Percentiles rank a stretch among this genome's conserved stretches.
These are phyloP conservation scores for Fragaria iinumae DNA, from an alignment of 306 rosid genomes.

Conservation along the genomic window DNA sequence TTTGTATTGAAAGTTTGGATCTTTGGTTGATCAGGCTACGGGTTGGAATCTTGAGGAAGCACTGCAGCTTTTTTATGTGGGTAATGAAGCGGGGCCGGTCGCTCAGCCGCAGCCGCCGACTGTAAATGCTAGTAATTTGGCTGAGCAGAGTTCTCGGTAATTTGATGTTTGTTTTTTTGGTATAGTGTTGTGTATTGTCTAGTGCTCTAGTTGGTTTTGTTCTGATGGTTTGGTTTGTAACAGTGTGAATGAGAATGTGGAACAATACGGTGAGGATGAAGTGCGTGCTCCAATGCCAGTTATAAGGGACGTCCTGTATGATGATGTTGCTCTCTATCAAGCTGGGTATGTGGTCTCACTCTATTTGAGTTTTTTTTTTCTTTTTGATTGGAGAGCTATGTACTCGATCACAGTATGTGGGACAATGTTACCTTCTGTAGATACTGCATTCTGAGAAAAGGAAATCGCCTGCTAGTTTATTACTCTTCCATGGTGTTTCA, in stretches of 20 bases:
- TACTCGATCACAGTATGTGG: neutral
- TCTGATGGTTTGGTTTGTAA: conserved; percentile 12
- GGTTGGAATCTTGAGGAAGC: conserved; percentile 97
- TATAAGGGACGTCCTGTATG: conserved; percentile 89
- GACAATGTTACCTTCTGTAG: neutral
- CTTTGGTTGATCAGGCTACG: conserved; percentile 64
- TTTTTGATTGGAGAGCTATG: neutral
- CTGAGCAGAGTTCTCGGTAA: conserved; percentile 47
- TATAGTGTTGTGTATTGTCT: neutral
- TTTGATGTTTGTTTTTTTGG: neutral
- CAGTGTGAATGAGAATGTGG: conserved; percentile 59
- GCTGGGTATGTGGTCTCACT: conserved; percentile 43
- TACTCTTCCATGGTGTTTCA: neutral
- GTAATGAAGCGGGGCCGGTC: conserved; percentile 54
- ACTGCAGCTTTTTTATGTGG: conserved; percentile 80
- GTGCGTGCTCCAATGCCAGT: conserved; percentile 97
- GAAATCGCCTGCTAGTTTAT: neutral
- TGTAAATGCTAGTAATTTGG: conserved; percentile 43
- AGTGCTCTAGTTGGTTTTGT: neutral
- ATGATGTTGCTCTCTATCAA: conserved; percentile 54
- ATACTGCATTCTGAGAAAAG: neutral
- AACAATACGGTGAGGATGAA: conserved; percentile 53
- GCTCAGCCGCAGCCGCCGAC: conserved; percentile 38
- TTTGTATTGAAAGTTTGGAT: conserved; percentile 17
- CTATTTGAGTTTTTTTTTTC: neutral